phyloP scores from a whole-genome alignment of 805 yeast species.

The Wickerhamiella domercqiae region DNA sequence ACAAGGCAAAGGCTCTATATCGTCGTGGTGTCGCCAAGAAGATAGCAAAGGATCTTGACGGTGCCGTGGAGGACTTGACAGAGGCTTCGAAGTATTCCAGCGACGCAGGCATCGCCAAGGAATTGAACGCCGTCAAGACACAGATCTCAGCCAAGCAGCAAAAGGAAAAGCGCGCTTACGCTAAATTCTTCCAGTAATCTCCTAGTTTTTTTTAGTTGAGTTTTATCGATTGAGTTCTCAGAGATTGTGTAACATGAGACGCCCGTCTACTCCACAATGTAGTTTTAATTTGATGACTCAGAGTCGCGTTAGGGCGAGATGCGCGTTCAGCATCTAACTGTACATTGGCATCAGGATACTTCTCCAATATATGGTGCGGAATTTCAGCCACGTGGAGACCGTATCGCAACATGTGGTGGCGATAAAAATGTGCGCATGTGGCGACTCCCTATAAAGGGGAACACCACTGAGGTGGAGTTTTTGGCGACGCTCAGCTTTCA shows the following conservation, averaged over 20 bases:
- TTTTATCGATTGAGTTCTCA: neutral
- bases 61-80: slow-evolving; percentile 50
- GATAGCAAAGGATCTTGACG: slow-evolving; percentile 49
- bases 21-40: slow-evolving; percentile 70
- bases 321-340: slow-evolving; percentile 25
- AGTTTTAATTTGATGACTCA: neutral
- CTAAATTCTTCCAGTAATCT: slow-evolving; percentile 25
- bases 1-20: slow-evolving; percentile 71
- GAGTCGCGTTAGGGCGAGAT: slow-evolving; percentile 11
- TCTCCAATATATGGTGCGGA: slow-evolving; percentile 28
- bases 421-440: slow-evolving; percentile 67
- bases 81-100: slow-evolving; percentile 52
- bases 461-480: slow-evolving; percentile 39
- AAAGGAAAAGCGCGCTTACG: slow-evolving; percentile 26
- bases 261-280: neutral
- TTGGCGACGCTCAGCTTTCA: slow-evolving; percentile 72
- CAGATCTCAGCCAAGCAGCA: slow-evolving; percentile 39
- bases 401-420: slow-evolving; percentile 86
- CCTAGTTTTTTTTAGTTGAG: too few relatives aligned
- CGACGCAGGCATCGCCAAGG: slow-evolving; percentile 57
- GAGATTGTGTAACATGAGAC: neutral
- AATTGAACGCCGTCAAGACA: slow-evolving; percentile 43
- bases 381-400: slow-evolving; percentile 23
- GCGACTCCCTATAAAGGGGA: slow-evolving; percentile 18
- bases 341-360: slow-evolving; percentile 30